These are phyloP conservation scores for Fraxinus angustifolia DNA, from an alignment of 305 asterid genomes.

Conservation along the genomic window DNA sequence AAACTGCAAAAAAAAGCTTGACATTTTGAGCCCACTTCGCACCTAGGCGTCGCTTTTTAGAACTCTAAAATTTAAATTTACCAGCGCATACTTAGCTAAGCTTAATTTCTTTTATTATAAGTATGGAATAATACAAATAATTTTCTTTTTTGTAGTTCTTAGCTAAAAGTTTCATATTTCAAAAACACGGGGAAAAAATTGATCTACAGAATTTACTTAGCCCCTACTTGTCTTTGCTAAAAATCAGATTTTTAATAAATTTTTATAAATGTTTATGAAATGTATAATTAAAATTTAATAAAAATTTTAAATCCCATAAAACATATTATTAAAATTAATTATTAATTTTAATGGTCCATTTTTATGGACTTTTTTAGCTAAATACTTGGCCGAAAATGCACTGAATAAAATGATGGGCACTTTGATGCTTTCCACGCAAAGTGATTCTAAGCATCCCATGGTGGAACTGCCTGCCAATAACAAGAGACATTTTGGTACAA, in stretches of 20 bases:
- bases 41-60: too few species aligned
- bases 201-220: neutral
- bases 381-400: neutral
- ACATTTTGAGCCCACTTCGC: neutral
- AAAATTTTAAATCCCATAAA: too few species aligned
- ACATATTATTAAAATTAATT: too few species aligned
- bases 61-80: neutral
- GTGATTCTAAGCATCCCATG: neutral
- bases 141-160: neutral
- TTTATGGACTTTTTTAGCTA: too few species aligned
- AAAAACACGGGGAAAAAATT: neutral
- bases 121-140: neutral
- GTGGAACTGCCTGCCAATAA: neutral
- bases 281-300: too few species aligned
- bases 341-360: too few species aligned
- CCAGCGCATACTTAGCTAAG: neutral
- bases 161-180: neutral
- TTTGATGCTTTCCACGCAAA: neutral
- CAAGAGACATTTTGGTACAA: constrained; percentile 12
- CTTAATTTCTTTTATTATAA: neutral
- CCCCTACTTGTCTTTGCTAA: too few species aligned
- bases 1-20: too few species aligned
- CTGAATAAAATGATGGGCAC: neutral
- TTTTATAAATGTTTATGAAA: too few species aligned
- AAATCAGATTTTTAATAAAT: too few species aligned